These are phyloP conservation scores for Sarocladiaceae sp. DNA, from an alignment of 2,329 filamentous ascomycete genomes.

Conservation along the genomic window DNA sequence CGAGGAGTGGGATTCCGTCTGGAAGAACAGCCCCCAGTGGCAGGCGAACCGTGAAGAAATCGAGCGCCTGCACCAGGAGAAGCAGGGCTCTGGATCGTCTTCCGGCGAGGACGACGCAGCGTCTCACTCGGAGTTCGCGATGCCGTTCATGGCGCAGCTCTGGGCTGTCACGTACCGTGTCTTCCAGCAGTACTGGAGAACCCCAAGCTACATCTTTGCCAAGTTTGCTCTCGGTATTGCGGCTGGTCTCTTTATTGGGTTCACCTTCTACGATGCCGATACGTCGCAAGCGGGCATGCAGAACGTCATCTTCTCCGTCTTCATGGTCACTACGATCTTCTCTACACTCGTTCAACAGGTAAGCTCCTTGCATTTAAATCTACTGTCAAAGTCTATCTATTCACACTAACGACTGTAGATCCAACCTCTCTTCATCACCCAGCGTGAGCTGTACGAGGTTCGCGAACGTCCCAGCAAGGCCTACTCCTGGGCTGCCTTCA, in stretches of 20 bases:
- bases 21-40: constrained; percentile 49
- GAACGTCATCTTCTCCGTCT: constrained; percentile 67
- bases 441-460: constrained; percentile 69
- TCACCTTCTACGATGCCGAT: constrained; percentile 56
- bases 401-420: constrained; percentile 38
- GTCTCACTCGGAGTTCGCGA: constrained; percentile 64
- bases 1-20: constrained; percentile 62
- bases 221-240: constrained; percentile 57
- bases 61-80: constrained; percentile 52
- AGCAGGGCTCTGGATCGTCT: constrained; percentile 10
- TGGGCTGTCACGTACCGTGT: constrained; percentile 59
- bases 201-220: constrained; percentile 69
- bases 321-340: constrained; percentile 72
- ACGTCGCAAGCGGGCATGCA: constrained; percentile 63
- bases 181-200: constrained; percentile 73
- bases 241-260: constrained; percentile 65
- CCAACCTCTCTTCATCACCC: constrained; percentile 70
- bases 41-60: constrained; percentile 53
- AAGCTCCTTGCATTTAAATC: constrained; percentile 29
- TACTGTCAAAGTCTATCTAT: background rate
- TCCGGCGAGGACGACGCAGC: constrained; percentile 13
- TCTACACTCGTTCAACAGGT: constrained; percentile 59
- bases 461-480: constrained; percentile 68
- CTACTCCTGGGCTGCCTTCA: constrained; percentile 70
- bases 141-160: constrained; percentile 63